A percentile compares a stretch with the other conserved stretches of the same genome.
These are phyloP conservation scores for Ceratocystis diversiconidia DNA, from an alignment of 2,329 filamentous ascomycete species.

Conservation along the genomic window DNA sequence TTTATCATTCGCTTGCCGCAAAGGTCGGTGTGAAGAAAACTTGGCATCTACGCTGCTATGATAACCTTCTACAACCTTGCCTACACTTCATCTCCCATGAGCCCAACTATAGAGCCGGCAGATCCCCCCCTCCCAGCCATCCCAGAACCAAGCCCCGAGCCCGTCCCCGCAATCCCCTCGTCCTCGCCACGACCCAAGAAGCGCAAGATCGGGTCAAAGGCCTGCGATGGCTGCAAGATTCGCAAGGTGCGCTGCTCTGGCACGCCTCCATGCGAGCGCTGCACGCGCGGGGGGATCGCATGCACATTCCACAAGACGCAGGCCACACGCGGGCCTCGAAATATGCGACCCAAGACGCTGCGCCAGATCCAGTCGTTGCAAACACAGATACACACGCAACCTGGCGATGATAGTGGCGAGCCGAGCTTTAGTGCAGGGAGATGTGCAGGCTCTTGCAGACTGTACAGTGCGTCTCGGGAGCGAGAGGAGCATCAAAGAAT, in stretches of 20 bases:
- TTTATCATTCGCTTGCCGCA: no score
- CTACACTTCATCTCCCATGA: neutral
- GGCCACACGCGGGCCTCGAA: slow-evolving; percentile 32
- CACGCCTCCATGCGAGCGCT: slow-evolving; percentile 33
- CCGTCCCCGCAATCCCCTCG: neutral
- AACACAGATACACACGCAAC: neutral
- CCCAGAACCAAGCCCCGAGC: neutral
- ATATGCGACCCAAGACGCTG: slow-evolving; percentile 32
- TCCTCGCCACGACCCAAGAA: slow-evolving; percentile 8
- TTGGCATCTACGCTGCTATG: neutral
- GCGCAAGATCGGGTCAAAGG: slow-evolving; percentile 20
- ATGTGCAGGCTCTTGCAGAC: neutral
- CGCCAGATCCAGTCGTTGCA: slow-evolving; percentile 26
- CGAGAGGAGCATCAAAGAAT: neutral
- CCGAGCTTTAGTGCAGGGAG: no score
- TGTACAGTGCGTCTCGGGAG: neutral
- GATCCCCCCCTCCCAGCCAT: neutral
- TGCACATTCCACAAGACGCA: slow-evolving; percentile 37
- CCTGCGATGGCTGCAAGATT: slow-evolving; percentile 39
- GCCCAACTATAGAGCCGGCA: neutral
- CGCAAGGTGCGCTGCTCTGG: slow-evolving; percentile 39
- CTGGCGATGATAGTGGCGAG: neutral
- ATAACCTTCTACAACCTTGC: neutral
- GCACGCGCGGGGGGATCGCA: slow-evolving; percentile 30
- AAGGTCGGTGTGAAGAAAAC: neutral